phyloP scores from a whole-genome alignment of 2,329 filamentous ascomycete genomes.

The Pseudogymnoascus sp. region DNA sequence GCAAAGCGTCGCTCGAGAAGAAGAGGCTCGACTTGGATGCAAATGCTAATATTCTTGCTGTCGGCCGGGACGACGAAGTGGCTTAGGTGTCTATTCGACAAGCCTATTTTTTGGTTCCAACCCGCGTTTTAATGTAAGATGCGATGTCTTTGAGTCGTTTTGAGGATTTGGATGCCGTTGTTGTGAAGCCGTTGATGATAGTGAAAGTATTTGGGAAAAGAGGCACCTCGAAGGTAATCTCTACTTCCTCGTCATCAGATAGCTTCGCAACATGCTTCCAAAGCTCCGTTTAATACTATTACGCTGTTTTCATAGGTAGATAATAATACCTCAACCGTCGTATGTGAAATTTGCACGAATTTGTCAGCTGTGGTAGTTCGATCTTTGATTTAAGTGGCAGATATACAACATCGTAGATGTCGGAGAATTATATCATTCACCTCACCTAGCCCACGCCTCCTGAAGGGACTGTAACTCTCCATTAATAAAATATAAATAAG shows the following conservation, averaged over 20 bases:
- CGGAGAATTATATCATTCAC: no score
- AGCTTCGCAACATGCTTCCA: background rate
- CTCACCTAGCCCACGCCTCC: no score
- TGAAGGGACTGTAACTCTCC: background rate
- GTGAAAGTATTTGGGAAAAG: background rate
- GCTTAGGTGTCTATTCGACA: background rate
- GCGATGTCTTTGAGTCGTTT: background rate
- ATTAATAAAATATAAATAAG: background rate
- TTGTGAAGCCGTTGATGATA: background rate
- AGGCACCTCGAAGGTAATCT: background rate
- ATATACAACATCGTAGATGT: no score
- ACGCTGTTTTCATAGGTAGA: background rate
- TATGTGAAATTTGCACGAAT: background rate
- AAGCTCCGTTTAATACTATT: background rate
- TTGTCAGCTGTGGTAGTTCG: no score
- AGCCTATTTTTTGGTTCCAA: background rate
- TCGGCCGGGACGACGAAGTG: background rate
- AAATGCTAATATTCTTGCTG: slow-evolving; percentile 16
- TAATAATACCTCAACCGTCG: background rate
- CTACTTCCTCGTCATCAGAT: background rate
- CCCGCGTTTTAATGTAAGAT: background rate
- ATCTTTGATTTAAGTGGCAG: no score
- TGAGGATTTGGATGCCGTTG: background rate
- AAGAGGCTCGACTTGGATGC: slow-evolving; percentile 33
- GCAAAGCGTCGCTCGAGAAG: slow-evolving; percentile 37